phyloP scores from a whole-genome alignment of 1,139 yeast genomes.

The Kluyveromyces sp. region DNA sequence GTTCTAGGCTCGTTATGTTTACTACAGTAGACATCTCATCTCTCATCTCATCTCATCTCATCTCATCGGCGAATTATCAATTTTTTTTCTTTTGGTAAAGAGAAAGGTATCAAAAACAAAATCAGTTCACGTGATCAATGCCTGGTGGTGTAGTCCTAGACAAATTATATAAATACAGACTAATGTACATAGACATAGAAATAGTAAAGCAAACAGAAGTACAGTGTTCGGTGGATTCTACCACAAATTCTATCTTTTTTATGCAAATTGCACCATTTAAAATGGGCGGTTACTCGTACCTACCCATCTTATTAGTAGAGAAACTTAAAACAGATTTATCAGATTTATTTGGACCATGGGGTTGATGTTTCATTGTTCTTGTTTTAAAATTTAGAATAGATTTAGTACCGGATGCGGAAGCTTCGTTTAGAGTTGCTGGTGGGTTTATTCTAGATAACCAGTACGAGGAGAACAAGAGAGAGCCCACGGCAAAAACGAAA shows the following conservation, averaged over 20 bases:
- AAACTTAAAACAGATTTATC: slow-evolving; percentile 9
- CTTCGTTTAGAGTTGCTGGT: slow-evolving; percentile 29
- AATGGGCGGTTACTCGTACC: slow-evolving; percentile 1
- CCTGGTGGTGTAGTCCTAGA: no score
- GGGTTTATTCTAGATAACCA: slow-evolving; percentile 33
- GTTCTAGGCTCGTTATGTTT: no score
- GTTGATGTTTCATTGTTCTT: slow-evolving; percentile 13
- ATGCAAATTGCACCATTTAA: no score
- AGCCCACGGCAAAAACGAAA: slow-evolving; percentile 31
- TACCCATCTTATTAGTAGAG: slow-evolving; percentile 7
- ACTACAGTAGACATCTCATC: neutral
- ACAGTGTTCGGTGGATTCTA: no score
- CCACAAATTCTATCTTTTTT: no score
- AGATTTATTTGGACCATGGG: slow-evolving; percentile 3
- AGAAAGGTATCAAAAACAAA: no score
- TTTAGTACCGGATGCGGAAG: slow-evolving; percentile 28
- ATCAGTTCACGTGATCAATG: no score
- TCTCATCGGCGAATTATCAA: neutral
- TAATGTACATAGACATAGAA: no score
- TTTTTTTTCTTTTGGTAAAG: no score
- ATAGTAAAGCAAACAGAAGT: no score
- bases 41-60: neutral
- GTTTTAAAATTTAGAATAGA: slow-evolving; percentile 29
- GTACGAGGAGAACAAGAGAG: slow-evolving; percentile 33
- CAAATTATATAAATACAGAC: no score